Conservation (phyloP, 1,284 basidiomycete species). For the Cryptococcus depauperatus region DNA sequence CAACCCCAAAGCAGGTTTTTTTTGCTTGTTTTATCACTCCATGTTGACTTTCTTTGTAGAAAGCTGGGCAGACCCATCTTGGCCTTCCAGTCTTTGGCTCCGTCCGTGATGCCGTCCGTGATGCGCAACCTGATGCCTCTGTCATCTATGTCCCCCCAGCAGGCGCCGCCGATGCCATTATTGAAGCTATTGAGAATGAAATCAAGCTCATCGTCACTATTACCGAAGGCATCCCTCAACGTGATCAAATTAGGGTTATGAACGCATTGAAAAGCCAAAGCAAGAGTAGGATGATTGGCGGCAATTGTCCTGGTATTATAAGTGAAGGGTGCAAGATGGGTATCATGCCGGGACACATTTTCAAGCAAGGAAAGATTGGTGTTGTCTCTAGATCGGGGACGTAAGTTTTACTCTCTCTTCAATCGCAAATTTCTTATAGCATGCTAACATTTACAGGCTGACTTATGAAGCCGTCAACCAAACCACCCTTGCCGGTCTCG, state of each 20-base stretch:
- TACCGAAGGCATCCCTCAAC: slow-evolving; percentile 94
- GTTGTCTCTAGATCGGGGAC: slow-evolving; percentile 97
- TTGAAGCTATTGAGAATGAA: slow-evolving; percentile 96
- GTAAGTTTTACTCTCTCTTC: slow-evolving; percentile 21
- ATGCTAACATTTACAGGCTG: slow-evolving; percentile 19
- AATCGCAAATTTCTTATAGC: neutral
- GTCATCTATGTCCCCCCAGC: slow-evolving; percentile 95
- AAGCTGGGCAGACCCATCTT: slow-evolving; percentile 91
- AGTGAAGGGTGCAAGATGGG: slow-evolving; percentile 99
- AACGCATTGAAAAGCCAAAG: slow-evolving; percentile 90
- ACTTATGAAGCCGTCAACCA: slow-evolving; percentile 48
- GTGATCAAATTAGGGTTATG: slow-evolving; percentile 88
- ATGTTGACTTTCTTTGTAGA: slow-evolving; percentile 45
- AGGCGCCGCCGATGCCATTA: slow-evolving; percentile 84
- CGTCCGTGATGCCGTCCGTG: slow-evolving; percentile 81
- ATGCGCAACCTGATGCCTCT: slow-evolving; percentile 78
- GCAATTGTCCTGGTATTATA: slow-evolving; percentile 96
- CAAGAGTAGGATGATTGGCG: slow-evolving; percentile 84
- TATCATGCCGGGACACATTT: slow-evolving; percentile 97
- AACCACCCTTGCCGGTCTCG: slow-evolving; percentile 91
- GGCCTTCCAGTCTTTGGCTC: slow-evolving; percentile 91
- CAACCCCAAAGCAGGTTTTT: slow-evolving; percentile 60
- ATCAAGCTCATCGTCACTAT: slow-evolving; percentile 94
- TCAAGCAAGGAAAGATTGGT: slow-evolving; percentile 88
- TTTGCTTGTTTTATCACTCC: neutral